phyloP scores from a whole-genome alignment of 305 asterid genomes.

The Solanum aculeatissimum region DNA sequence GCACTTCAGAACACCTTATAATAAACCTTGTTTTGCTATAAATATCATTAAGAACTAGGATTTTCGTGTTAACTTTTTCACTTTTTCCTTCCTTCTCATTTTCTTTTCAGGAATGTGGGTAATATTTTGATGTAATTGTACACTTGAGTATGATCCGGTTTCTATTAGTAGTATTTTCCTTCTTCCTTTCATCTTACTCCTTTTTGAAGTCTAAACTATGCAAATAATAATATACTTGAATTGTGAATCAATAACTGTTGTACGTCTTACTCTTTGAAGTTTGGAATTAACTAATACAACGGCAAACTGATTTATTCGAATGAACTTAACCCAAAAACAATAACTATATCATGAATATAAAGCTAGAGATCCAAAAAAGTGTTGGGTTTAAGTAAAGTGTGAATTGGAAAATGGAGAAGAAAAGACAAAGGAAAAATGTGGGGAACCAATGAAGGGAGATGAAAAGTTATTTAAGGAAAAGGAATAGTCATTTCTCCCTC shows the following conservation, averaged over 20 bases:
- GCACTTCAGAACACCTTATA: not conserved
- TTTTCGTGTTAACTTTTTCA: not conserved
- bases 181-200: not conserved
- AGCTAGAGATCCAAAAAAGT: not conserved
- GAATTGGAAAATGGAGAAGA: too few relatives aligned
- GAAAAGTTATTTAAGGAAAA: too few relatives aligned
- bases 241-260: not conserved
- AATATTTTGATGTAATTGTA: not conserved
- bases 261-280: not conserved
- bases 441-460: too few relatives aligned
- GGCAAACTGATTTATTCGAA: not conserved
- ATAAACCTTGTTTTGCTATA: not conserved
- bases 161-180: not conserved
- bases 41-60: not conserved
- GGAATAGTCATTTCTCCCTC: too few relatives aligned
- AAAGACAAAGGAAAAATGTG: too few relatives aligned
- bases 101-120: not conserved
- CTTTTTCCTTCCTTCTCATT: not conserved
- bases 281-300: not conserved
- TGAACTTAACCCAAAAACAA: not conserved
- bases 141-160: not conserved
- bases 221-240: not conserved
- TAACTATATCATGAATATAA: not conserved
- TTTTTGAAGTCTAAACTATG: not conserved
- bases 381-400: too few relatives aligned